Evolutionary conservation across 371 early-diverging fungal genomes (phyloP).

Genomic region (Rhizopus sp.): DNA sequence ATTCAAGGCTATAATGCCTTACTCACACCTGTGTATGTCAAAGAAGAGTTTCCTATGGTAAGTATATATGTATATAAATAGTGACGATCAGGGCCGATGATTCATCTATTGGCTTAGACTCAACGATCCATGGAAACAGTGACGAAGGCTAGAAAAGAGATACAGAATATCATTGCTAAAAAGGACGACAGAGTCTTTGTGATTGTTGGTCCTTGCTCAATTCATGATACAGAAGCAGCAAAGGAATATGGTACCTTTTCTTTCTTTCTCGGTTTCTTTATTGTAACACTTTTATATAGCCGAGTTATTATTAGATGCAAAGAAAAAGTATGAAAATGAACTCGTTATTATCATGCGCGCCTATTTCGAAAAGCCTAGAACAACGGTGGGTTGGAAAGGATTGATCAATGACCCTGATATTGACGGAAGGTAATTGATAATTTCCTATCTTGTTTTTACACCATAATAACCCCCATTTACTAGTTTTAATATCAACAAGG

Average conservation of each 20-base stretch:
- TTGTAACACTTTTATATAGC: slow-evolving; percentile 14
- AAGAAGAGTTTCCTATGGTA: slow-evolving; percentile 62
- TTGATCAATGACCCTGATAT: slow-evolving; percentile 90
- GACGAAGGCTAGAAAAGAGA: slow-evolving; percentile 55
- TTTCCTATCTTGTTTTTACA: background rate
- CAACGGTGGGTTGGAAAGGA: slow-evolving; percentile 95
- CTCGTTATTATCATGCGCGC: slow-evolving; percentile 88
- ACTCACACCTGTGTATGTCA: slow-evolving; percentile 37
- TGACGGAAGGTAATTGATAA: slow-evolving; percentile 60
- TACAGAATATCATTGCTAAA: slow-evolving; percentile 69
- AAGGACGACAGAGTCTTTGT: slow-evolving; percentile 83
- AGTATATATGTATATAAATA: slow-evolving; percentile 1
- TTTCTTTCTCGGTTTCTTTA: background rate
- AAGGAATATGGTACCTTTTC: slow-evolving; percentile 67
- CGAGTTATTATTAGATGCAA: slow-evolving; percentile 29
- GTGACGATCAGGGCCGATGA: background rate
- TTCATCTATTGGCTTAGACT: slow-evolving; percentile 20
- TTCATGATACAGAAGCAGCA: slow-evolving; percentile 87
- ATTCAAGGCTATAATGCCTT: slow-evolving; percentile 46
- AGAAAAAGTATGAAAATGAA: slow-evolving; percentile 55
- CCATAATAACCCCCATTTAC: background rate
- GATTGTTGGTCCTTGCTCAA: slow-evolving; percentile 95
- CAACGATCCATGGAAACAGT: slow-evolving; percentile 35
- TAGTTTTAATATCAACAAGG: slow-evolving; percentile 89
- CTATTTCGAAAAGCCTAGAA: slow-evolving; percentile 95